Evolutionary conservation across 768 basidiomycete genomes (phyloP), one percentile per base, ranked within the genome.

Genomic region (Boletus bicolor): DNA sequence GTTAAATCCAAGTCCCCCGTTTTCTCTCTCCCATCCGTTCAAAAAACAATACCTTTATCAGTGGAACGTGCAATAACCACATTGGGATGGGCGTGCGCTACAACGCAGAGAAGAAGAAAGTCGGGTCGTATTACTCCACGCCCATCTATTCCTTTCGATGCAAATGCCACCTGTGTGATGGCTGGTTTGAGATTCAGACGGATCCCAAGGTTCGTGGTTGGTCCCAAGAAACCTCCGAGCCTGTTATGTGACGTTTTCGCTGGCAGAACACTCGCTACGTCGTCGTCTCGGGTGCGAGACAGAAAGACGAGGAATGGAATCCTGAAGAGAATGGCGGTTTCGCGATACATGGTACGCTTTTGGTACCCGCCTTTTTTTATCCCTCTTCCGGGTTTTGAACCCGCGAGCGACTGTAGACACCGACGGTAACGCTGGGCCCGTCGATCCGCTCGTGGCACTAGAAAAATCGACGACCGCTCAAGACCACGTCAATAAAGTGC

Each of bases 51-150:
- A 17, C 21, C 54, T 7, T 28, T 37, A 6, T 37, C 72, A 98
- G 96, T 66, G 92, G 86, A 35, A 88, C 88, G 74, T 99, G 96
- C 75, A 87, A 95, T 71, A 89, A 89, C 63, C 97, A 98, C 75
- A 92, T 99, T 49, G 97, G 97, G 11, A 97, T 97, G 84, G 97
- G 97, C 24, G 97, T 99, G 2, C 90, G 97, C n/a, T 99, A 98
- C 78, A 99, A 99, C 62, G 97, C 97, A 0, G 95, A 98, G 73
- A 99, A 99, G 83, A 89, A 89, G 77, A 98, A 96, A 72, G 82
- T 98, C 35, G 97, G 97, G 14, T 85, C 82, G 55, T 99, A 99
- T 73, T 93, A 89, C 68, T 91, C 92, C 7, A 98, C 95, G 0
- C 91, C 94, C 10, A 98, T 99, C 52, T 98, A 77, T 68, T 90